Base-by-base conservation (phyloP, 495 filamentous ascomycete genomes). In the Aspergillus baeticus region DNA sequence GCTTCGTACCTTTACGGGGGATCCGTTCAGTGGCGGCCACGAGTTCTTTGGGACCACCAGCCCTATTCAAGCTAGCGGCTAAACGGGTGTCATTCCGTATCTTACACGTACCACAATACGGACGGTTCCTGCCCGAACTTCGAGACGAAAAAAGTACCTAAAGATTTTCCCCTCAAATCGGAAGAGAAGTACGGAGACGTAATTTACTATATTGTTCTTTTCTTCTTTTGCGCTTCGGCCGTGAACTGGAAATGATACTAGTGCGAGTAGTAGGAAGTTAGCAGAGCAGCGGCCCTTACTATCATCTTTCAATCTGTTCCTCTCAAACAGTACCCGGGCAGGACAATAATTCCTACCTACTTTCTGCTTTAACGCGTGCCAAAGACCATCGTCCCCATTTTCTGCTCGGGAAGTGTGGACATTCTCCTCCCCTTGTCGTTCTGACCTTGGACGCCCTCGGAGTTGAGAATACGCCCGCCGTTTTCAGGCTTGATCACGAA, bases 1-100 rank as follows among this genome's bases (percentile, higher is more conserved):
- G 17, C 36, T 43, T 43, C 18, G 23, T 17, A 36, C 38, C 51
- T 43, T 4, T 34, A 29, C 23, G 18, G 29, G 39, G 50, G 45
- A 60, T 60, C 57, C 51, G 50, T 57, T 45, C 57, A 58, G 61
- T 63, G 61, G 61, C 61, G 61, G 61, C 61, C 61, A 63, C 61
- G 61, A 63, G 57, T 63, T 29, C 53, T 63, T 42, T 41, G 41
- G 48, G 39, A 50, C 53, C 58, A 51, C 56, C 47, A 63, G 42
- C 43, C 51, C 54, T 57, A 22, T 58, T 55, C 36, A 41, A 33
- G 44, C 56, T 58, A 58, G 26, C 29, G 23, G 45, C 55, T 18
- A 57, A 51, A 38, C n/a, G n/a, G 33, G 14, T 29, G 17, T 26
- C 46, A 57, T 48, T 36, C 35, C 26, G 45, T 50, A 17, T n/a